Base-by-base conservation (phyloP, 768 basidiomycete species). In the Kwoniella bestiolae region DNA sequence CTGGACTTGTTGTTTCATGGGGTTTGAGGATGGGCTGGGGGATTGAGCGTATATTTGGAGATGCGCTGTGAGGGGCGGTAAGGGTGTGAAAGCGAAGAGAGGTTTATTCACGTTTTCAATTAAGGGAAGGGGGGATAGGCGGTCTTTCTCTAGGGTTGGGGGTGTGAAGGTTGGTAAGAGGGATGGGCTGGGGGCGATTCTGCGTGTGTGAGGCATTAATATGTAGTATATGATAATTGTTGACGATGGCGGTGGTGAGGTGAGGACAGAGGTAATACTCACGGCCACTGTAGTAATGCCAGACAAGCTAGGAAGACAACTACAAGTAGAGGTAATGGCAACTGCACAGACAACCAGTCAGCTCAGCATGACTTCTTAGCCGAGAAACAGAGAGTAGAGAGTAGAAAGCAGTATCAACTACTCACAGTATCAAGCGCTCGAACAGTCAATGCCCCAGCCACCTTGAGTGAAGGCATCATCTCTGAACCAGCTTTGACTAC, bases 251-350 rank as follows among this genome's bases (percentile, higher is more conserved):
- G 32, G 34, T 11, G 8, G 44, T 29, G 5, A 45, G 6, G 52
- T 1, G 12, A 29, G 49, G 41, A 18, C n/a, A n/a, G 44, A 46
- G 47, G 23, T 28, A 60, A 31, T 23, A 75, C 74, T 66, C 50
- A 75, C 74, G 66, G 68, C 50, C 66, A 68, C 14, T 66, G 70
- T 3, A 70, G 23, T 9, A 75, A 50, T 23, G 67, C 65, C n/a
- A 63, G 29, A 60, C 68, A 72, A 9, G 60, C 60, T 14, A 75
- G n/a, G 67, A 72, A 72, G 5, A 68, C n/a, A 46, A 70, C 53
- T 5, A 69, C 58, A 18, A 75, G 53, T 23, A 70, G n/a, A 5
- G 74, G 74, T n/a, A 75, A 62, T 21, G 74, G 64, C 25, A 75
- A 34, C 74, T 75, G 58, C 3, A 14, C 21, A 21, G 16, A n/a